Conservation (phyloP, 83 land plant genomes). For the Picea abies region DNA sequence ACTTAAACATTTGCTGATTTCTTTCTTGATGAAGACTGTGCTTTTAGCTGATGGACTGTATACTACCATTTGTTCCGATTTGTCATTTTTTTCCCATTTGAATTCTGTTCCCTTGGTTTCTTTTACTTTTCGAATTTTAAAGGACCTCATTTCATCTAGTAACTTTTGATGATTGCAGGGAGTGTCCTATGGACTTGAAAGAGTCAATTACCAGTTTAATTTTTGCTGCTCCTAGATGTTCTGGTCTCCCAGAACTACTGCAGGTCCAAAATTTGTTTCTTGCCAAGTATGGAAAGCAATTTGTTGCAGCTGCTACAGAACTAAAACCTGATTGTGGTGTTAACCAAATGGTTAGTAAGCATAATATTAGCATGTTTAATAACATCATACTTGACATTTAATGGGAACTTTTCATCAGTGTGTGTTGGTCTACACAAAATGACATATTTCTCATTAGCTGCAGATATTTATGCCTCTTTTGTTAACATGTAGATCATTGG, state of each 20-base stretch:
- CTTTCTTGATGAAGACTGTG: too few species aligned
- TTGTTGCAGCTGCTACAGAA: constrained; percentile 46
- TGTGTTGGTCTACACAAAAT: not conserved
- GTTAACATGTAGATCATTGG: constrained; percentile 56
- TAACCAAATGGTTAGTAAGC: constrained; percentile 39
- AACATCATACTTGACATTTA: not conserved
- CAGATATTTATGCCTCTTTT: not conserved
- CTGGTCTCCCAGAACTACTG: constrained; percentile 57
- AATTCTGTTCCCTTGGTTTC: too few species aligned
- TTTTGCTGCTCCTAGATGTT: constrained; percentile 64
- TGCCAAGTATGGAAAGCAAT: constrained; percentile 64
- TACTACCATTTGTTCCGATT: too few species aligned
- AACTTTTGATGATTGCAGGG: constrained; percentile 31
- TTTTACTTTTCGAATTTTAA: too few species aligned
- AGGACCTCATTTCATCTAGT: too few species aligned
- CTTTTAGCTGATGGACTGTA: too few species aligned
- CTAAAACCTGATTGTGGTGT: constrained; percentile 56
- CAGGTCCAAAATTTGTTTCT: constrained; percentile 44
- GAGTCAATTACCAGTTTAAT: constrained; percentile 62
- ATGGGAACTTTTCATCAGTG: not conserved
- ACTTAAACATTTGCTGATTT: too few species aligned
- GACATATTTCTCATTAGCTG: not conserved
- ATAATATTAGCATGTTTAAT: not conserved
- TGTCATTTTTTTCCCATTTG: too few species aligned
- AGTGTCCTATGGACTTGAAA: constrained; percentile 53